phyloP scores from a whole-genome alignment of 805 yeast species.

The Schizosaccharomyces cryophilus region DNA sequence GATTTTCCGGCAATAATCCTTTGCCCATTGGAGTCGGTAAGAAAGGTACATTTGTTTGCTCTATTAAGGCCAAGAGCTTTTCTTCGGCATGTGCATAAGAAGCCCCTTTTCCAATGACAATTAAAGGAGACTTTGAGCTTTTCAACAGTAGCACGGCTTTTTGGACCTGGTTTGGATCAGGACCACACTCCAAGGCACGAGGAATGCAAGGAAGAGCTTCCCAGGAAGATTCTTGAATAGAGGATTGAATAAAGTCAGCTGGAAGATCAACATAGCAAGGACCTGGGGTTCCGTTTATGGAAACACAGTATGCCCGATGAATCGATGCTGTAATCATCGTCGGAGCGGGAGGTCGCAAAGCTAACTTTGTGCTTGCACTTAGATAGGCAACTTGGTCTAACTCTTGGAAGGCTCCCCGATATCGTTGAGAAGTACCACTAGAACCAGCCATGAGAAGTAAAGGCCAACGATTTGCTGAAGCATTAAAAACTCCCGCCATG shows the following conservation, averaged over 20 bases:
- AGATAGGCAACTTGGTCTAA: conserved; percentile 35
- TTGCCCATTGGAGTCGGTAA: conserved; percentile 63
- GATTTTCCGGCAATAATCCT: conserved; percentile 34
- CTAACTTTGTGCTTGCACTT: conserved; percentile 4
- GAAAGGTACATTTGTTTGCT: conserved; percentile 25
- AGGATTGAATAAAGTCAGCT: conserved; percentile 28
- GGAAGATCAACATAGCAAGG: conserved; percentile 40
- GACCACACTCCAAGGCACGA: conserved; percentile 1
- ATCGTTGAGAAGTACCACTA: conserved; percentile 21
- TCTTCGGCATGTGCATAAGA: conserved; percentile 22
- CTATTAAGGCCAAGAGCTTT: conserved; percentile 20
- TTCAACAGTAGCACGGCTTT: conserved; percentile 17
- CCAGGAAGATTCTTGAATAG: conserved; percentile 6
- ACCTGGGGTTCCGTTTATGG: conserved; percentile 32
- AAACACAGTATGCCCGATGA: conserved; percentile 23
- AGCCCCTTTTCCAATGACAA: conserved; percentile 45
- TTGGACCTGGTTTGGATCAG: conserved; percentile 14
- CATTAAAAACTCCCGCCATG: conserved; percentile 30
- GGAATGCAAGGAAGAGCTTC: conserved; percentile 3
- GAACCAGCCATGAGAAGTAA: conserved; percentile 42
- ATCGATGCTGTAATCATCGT: conserved; percentile 12
- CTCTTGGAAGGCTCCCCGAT: conserved; percentile 49
- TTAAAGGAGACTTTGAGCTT: conserved; percentile 23
- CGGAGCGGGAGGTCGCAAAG: neutral
- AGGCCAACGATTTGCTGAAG: conserved; percentile 41